A percentile compares a stretch with the other conserved stretches of the same genome.
phyloP scores from a whole-genome alignment of 345 rosid genomes.

The Bruguiera parviflora region DNA sequence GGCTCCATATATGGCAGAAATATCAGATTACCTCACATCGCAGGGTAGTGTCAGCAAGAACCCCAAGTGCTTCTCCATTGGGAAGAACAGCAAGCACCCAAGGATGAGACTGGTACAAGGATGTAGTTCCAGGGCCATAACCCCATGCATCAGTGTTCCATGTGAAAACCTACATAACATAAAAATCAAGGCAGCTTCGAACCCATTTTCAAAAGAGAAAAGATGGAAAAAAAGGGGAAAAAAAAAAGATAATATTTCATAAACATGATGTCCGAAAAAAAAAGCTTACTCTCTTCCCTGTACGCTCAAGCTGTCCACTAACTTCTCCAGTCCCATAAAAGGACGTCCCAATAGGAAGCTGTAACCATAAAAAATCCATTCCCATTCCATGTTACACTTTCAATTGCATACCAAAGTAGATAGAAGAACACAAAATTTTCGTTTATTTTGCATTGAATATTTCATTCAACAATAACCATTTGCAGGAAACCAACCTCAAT shows the following conservation, averaged over 20 bases:
- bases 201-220: not conserved
- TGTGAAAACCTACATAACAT: slow-evolving; percentile 56
- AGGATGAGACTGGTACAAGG: slow-evolving; percentile 94
- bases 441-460: not conserved
- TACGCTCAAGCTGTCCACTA: slow-evolving; percentile 89
- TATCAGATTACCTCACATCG: slow-evolving; percentile 69
- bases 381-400: not conserved
- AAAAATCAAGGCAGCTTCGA: not conserved
- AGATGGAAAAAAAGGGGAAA: not conserved
- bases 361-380: slow-evolving; percentile 19
- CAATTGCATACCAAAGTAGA: not conserved
- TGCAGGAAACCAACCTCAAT: slow-evolving; percentile 44
- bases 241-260: not conserved
- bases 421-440: not conserved
- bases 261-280: not conserved
- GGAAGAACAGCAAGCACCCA: slow-evolving; percentile 90
- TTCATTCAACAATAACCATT: not conserved
- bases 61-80: slow-evolving; percentile 74
- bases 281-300: slow-evolving; percentile 71
- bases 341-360: slow-evolving; percentile 80
- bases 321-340: slow-evolving; percentile 97
- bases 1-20: not conserved
- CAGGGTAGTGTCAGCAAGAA: slow-evolving; percentile 85
- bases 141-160: slow-evolving; percentile 95
- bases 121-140: slow-evolving; percentile 77